phyloP scores from a whole-genome alignment of 306 rosid species.

The Sicyos baderoa region DNA sequence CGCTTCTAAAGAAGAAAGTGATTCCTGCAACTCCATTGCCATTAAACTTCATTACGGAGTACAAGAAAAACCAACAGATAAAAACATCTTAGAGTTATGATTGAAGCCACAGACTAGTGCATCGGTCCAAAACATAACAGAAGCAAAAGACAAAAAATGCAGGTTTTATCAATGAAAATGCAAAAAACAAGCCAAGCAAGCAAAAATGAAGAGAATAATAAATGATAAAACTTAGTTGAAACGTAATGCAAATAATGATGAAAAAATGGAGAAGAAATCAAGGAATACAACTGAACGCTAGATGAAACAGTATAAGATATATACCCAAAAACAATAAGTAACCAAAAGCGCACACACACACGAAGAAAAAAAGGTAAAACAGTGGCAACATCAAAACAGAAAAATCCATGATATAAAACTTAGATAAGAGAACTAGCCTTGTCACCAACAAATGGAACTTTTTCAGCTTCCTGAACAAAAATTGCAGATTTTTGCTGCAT shows the following conservation, averaged over 20 bases:
- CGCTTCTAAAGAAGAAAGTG: conserved; percentile 59
- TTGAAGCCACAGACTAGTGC: neutral
- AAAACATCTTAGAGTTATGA: conserved; percentile 3
- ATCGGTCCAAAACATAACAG: too few species aligned
- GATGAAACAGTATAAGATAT: neutral
- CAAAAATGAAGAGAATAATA: neutral
- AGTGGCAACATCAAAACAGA: conserved; percentile 3
- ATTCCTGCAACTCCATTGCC: conserved; percentile 55
- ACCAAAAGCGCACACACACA: neutral
- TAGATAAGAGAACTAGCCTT: conserved; percentile 43
- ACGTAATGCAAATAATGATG: neutral
- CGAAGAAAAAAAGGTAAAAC: neutral
- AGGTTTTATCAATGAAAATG: too few species aligned
- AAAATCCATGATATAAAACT: neutral
- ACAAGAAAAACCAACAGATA: neutral
- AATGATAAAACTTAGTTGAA: neutral
- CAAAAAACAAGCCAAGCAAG: too few species aligned
- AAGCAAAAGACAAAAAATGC: neutral
- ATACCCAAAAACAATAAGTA: neutral
- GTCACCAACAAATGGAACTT: conserved; percentile 68
- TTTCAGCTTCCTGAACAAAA: conserved; percentile 62
- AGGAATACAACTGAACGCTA: neutral
- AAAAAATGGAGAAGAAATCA: neutral
- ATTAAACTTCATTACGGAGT: conserved; percentile 8
- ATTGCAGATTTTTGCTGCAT: conserved; percentile 60